Base-by-base conservation (phyloP, 2,329 filamentous ascomycete genomes). In the Proliferodiscus dingleyae region DNA sequence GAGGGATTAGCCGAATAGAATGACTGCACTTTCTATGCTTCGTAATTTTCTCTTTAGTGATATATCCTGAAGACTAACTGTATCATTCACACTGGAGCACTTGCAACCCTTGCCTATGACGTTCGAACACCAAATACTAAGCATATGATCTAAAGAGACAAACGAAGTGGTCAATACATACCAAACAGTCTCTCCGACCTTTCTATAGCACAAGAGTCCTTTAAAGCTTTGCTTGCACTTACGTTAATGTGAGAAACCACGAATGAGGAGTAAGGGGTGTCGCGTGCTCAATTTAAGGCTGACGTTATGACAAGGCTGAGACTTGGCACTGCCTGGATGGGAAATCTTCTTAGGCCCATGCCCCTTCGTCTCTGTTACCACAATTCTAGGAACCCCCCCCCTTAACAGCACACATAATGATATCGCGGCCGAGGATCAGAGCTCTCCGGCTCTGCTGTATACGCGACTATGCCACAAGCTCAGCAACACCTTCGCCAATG, bases 401-500 rank as follows among this genome's bases (percentile, higher is more conserved):
- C 16, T 26, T 32, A 46, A 29, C 24, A 10, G 33, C 19, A 3
- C 22, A 15, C 40, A 9, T 43, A 1, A 60, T 60, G 56, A 43
- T 51, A 19, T 38, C 54, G 38, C 45, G 56, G 43, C 45, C 49
- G 26, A 30, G 50, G 8, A 24, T 54, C 19, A 47, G 56, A 39
- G 56, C 56, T 37, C 57, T 52, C 21, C 46, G 52, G 51, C 51
- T 58, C 15, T 41, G 34, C 46, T 54, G 49, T 43, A 48, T 36
- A 36, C 55, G 57, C 38, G 58, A 46, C 45, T 61, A 62, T 52
- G 52, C 58, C 15, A 62, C 52, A 18, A 45, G 43, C 16, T 53
- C 58, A 3, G 44, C 45, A 21, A 60, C 58, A 23, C 43, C 58
- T 34, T 62, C 63, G 23, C 63, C 65, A 15, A 52, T 67, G 48